Evolutionary conservation across 225 moss, liverwort and hornwort genomes (phyloP).

Genomic region (Polytrichum commune): DNA sequence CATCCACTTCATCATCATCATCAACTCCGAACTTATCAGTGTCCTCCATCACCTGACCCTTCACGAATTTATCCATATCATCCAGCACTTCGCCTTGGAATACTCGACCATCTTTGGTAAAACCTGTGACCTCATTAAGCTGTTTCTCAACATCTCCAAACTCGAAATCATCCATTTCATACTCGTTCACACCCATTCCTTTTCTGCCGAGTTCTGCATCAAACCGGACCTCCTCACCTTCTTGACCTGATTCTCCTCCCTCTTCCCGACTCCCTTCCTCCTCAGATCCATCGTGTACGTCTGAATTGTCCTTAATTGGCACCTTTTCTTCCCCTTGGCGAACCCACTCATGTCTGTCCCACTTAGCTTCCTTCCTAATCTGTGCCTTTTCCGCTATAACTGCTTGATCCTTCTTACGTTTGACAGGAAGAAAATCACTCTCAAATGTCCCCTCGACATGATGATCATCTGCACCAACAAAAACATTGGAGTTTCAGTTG

Average conservation of each 20-base stretch:
- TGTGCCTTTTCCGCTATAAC: slow-evolving; percentile 9
- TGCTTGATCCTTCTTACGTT: slow-evolving; percentile 19
- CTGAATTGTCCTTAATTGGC: slow-evolving; percentile 20
- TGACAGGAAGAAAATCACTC: background rate
- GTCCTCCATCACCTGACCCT: slow-evolving; percentile 23
- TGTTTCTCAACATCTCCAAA: slow-evolving; percentile 40
- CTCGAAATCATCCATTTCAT: slow-evolving; percentile 50
- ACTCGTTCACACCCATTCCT: slow-evolving; percentile 45
- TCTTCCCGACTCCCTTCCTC: slow-evolving; percentile 43
- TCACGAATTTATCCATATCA: slow-evolving; percentile 36
- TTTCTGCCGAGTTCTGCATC: slow-evolving; percentile 31
- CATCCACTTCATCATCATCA: slow-evolving; percentile 11
- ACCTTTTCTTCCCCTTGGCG: slow-evolving; percentile 11
- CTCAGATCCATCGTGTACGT: slow-evolving; percentile 40
- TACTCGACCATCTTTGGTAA: slow-evolving; percentile 25
- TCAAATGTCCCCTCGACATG: background rate
- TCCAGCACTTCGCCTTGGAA: slow-evolving; percentile 31
- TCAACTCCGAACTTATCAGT: slow-evolving; percentile 2
- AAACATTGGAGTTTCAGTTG: background rate
- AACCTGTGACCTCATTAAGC: slow-evolving; percentile 29
- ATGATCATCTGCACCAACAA: slow-evolving; percentile 1
- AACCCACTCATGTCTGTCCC: slow-evolving; percentile 21
- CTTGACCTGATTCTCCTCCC: slow-evolving; percentile 11
- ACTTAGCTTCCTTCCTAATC: slow-evolving; percentile 22
- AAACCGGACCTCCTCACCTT: slow-evolving; percentile 8